A percentile compares a stretch with the other conserved stretches of the same genome.
These are phyloP conservation scores for Escovopsis sp. DNA, from an alignment of 2,329 filamentous ascomycete species.

Conservation along the genomic window DNA sequence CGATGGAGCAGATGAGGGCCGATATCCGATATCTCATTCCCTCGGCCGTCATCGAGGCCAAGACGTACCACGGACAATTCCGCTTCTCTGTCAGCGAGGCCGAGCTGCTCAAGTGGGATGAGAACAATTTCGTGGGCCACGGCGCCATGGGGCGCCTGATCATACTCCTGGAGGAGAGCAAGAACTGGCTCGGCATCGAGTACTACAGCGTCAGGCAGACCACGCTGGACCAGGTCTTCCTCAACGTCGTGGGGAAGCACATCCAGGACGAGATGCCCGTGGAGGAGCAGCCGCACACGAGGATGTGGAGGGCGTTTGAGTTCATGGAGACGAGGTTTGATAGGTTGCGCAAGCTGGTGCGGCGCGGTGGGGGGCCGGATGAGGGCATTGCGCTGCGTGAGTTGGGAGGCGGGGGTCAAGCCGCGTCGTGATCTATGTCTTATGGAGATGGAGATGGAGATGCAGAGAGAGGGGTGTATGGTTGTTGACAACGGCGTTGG, in stretches of 20 bases:
- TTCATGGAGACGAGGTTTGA: background rate
- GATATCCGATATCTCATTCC: conserved; percentile 53
- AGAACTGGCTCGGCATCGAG: conserved; percentile 54
- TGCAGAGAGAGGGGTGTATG: too few relatives aligned
- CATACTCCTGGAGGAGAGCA: conserved; percentile 56
- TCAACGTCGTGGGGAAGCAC: conserved; percentile 69
- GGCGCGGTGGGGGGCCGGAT: too few relatives aligned
- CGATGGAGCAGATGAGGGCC: conserved; percentile 48
- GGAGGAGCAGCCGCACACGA: conserved; percentile 17
- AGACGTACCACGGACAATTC: conserved; percentile 73
- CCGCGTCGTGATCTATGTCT: too few relatives aligned
- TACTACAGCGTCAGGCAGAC: conserved; percentile 82
- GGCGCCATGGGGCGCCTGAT: conserved; percentile 53
- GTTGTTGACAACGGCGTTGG: too few relatives aligned
- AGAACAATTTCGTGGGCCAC: conserved; percentile 10
- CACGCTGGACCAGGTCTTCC: conserved; percentile 80
- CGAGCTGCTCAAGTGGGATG: conserved; percentile 17
- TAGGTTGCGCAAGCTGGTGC: background rate
- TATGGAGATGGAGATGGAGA: too few relatives aligned
- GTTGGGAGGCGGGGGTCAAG: too few relatives aligned
- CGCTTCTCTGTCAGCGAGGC: conserved; percentile 60
- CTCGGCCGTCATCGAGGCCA: conserved; percentile 52
- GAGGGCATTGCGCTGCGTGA: too few relatives aligned
- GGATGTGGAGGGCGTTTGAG: conserved; percentile 5
- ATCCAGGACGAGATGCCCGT: conserved; percentile 63